These are phyloP conservation scores for Sphagnum magellanicum DNA, from an alignment of 228 moss, liverwort and hornwort genomes.

Conservation along the genomic window DNA sequence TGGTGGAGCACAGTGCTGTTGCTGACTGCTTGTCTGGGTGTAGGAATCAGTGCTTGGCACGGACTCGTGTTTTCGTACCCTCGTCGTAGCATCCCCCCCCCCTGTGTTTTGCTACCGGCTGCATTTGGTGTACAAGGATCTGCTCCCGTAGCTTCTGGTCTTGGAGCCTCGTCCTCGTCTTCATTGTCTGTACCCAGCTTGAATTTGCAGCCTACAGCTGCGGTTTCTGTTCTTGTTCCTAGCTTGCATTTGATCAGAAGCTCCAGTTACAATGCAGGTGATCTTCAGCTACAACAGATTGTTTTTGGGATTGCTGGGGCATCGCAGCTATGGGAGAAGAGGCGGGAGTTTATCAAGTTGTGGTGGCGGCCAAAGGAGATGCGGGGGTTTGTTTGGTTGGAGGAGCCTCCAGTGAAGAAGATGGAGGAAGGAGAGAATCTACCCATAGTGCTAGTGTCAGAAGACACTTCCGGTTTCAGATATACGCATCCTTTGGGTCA, in stretches of 20 bases:
- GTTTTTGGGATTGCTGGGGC: conserved; percentile 97
- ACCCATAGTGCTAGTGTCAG: conserved; percentile 59
- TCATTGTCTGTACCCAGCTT: conserved; percentile 6
- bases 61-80: conserved; percentile 73
- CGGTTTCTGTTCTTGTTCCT: conserved; percentile 4
- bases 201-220: conserved; percentile 1
- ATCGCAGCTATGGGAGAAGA: conserved; percentile 76
- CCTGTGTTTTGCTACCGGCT: conserved; percentile 18
- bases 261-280: conserved; percentile 16
- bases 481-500: conserved; percentile 90
- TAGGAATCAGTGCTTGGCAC: conserved; percentile 72
- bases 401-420: conserved; percentile 41
- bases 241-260: conserved; percentile 20
- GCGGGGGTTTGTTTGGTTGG: conserved; percentile 97
- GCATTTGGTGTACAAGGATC: conserved; percentile 15
- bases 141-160: conserved; percentile 37
- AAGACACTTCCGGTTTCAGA: conserved; percentile 79
- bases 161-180: conserved; percentile 38
- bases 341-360: conserved; percentile 87
- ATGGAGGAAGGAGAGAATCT: conserved; percentile 25
- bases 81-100: conserved; percentile 21
- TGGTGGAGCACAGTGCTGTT: conserved; percentile 52
- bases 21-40: conserved; percentile 27
- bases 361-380: conserved; percentile 93
- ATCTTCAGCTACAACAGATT: conserved; percentile 47